These are phyloP conservation scores for Candida awuae DNA, from an alignment of 805 yeast genomes.

Conservation along the genomic window DNA sequence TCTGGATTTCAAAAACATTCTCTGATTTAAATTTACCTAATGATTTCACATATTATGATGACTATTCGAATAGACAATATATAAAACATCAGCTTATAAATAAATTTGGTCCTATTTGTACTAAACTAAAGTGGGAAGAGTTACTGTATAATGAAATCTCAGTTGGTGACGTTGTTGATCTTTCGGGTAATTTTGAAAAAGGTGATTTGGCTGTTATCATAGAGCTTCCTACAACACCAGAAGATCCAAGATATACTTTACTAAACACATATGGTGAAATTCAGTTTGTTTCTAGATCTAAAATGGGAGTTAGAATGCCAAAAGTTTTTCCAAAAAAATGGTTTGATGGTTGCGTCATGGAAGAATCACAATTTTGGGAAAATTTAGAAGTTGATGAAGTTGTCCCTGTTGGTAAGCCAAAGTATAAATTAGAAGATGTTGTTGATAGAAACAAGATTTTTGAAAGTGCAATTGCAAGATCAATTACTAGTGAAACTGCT, in stretches of 20 bases:
- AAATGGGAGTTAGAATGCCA: conserved; percentile 48
- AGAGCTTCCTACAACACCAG: conserved; percentile 40
- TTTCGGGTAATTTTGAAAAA: conserved; percentile 34
- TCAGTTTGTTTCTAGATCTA: conserved; percentile 36
- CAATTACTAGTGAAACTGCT: conserved; percentile 14
- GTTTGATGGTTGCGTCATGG: conserved; percentile 25
- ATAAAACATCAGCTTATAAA: conserved; percentile 11
- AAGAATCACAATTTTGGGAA: conserved; percentile 22
- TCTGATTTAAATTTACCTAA: conserved; percentile 10
- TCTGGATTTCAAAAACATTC: conserved; percentile 21
- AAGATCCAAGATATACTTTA: conserved; percentile 50
- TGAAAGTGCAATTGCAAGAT: conserved; percentile 22
- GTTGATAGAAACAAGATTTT: conserved; percentile 22
- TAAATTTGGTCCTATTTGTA: conserved; percentile 15
- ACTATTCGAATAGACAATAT: conserved; percentile 11
- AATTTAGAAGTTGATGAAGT: conserved; percentile 8
- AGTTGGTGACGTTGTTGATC: conserved; percentile 59
- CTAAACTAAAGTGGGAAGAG: conserved; percentile 14
- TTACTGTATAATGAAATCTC: conserved; percentile 26
- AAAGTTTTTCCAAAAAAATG: conserved; percentile 36
- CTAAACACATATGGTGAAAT: conserved; percentile 52
- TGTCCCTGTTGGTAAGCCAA: conserved; percentile 28
- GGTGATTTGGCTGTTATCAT: conserved; percentile 47
- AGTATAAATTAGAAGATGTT: conserved; percentile 26
- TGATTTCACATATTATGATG: conserved; percentile 16